A percentile compares a stretch with the other conserved stretches of the same genome.
These are phyloP conservation scores for Lepiota brunneoincarnata DNA, from an alignment of 768 basidiomycete genomes.

Conservation along the genomic window DNA sequence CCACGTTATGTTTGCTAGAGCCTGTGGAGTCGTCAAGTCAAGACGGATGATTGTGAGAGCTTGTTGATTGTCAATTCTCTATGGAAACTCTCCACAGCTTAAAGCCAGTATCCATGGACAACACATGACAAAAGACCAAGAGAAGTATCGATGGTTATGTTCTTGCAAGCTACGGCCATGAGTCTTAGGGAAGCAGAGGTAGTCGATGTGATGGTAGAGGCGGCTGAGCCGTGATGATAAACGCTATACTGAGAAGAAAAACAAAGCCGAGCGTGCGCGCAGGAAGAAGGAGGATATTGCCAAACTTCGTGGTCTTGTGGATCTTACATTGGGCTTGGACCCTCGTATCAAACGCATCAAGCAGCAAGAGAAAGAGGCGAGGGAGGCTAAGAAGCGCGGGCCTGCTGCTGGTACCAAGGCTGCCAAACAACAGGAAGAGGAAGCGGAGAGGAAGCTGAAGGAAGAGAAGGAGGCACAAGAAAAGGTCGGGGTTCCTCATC, in stretches of 20 bases:
- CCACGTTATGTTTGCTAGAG: no score
- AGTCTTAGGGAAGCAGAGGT: no score
- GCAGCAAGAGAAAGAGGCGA: conserved; percentile 91
- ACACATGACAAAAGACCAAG: no score
- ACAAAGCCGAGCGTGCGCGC: conserved; percentile 93
- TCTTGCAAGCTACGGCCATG: no score
- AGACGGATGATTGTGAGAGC: no score
- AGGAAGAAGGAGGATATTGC: conserved; percentile 98
- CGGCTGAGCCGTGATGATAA: conserved; percentile 99
- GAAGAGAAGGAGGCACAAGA: conserved; percentile 82
- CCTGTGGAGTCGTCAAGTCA: no score
- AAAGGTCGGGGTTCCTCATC: conserved; percentile 46
- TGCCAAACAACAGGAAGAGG: conserved; percentile 70
- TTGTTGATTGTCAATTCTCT: no score
- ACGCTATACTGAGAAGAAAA: conserved; percentile 99
- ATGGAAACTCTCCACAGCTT: no score
- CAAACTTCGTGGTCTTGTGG: conserved; percentile 82
- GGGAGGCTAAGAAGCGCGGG: conserved; percentile 82
- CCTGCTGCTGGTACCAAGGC: conserved; percentile 53
- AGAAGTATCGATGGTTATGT: no score
- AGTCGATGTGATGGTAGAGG: no score
- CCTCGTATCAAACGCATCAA: conserved; percentile 98
- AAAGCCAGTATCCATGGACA: no score
- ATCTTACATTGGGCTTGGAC: conserved; percentile 77
- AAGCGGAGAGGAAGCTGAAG: conserved; percentile 71